Conservation (phyloP, 495 filamentous ascomycete genomes). For the Cudoniella acicularis region DNA sequence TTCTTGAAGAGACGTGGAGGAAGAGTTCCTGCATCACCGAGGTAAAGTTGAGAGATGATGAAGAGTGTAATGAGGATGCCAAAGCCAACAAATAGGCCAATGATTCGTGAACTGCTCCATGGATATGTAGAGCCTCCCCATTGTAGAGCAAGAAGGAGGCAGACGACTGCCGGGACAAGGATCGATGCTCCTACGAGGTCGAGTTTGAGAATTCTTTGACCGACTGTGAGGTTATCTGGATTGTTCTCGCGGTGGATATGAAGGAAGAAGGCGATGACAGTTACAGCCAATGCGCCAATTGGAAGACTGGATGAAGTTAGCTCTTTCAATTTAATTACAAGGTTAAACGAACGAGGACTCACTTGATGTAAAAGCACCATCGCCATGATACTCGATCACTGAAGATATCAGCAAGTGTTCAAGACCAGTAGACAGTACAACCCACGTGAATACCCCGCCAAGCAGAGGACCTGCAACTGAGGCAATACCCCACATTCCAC, state of each 20-base stretch:
- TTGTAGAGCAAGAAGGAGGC: slow-evolving; percentile 59
- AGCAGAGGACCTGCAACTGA: slow-evolving; percentile 62
- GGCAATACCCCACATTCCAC: slow-evolving; percentile 80
- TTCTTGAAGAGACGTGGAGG: slow-evolving; percentile 54
- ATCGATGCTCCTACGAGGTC: slow-evolving; percentile 49
- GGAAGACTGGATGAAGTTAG: slow-evolving; percentile 39
- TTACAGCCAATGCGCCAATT: slow-evolving; percentile 55
- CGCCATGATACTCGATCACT: slow-evolving; percentile 42
- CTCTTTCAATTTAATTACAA: neutral
- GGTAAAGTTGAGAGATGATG: slow-evolving; percentile 45
- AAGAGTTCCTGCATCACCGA: slow-evolving; percentile 50
- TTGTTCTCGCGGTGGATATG: slow-evolving; percentile 35
- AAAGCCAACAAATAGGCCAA: slow-evolving; percentile 45
- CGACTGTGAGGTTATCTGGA: slow-evolving; percentile 29
- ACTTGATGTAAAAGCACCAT: slow-evolving; percentile 57
- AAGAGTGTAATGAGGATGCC: slow-evolving; percentile 46
- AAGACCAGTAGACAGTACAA: too few relatives aligned
- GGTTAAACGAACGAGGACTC: neutral
- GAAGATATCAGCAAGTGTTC: too few relatives aligned
- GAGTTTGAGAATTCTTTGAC: slow-evolving; percentile 41
- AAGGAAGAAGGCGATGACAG: slow-evolving; percentile 51
- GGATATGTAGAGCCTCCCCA: slow-evolving; percentile 55
- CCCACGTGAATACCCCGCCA: slow-evolving; percentile 44
- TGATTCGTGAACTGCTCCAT: slow-evolving; percentile 44
- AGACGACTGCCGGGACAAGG: slow-evolving; percentile 51